Percentiles rank a stretch among this genome's conserved stretches.
Conservation (phyloP, 441 rosid species). For the Syzygium malaccense region DNA sequence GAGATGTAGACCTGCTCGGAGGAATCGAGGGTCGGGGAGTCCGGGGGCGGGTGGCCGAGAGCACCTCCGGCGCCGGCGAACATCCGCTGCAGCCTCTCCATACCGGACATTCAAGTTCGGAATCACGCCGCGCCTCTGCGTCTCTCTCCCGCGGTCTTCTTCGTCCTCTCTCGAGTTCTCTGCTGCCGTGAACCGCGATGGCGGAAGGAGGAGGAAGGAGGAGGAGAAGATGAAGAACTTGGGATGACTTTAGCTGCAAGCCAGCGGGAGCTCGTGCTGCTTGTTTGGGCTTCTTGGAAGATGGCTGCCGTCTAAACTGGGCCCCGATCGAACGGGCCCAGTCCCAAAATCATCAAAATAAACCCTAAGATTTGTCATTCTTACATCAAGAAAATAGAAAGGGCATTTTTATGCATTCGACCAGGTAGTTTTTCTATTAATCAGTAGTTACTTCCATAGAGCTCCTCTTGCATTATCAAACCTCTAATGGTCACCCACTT, state of each 20-base stretch:
- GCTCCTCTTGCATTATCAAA: background rate
- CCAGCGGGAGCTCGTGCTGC: background rate
- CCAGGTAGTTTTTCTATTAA: background rate
- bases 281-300: background rate
- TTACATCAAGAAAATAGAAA: background rate
- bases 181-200: background rate
- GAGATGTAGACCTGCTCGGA: conserved; percentile 91
- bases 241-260: background rate
- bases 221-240: background rate
- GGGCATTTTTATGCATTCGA: background rate
- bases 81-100: conserved; percentile 84
- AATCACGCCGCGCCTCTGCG: background rate
- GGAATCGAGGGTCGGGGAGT: conserved; percentile 73
- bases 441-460: background rate
- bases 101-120: conserved; percentile 27
- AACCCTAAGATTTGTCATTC: background rate
- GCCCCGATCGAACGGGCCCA: background rate
- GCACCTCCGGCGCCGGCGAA: conserved; percentile 80
- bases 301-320: background rate
- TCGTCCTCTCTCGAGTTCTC: background rate
- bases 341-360: background rate
- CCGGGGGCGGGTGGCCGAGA: conserved; percentile 77
- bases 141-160: background rate
- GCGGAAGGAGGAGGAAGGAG: background rate
- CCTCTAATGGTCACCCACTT: background rate